Evolutionary conservation across 2,329 filamentous ascomycete genomes (phyloP), one percentile per base, ranked within the genome.

Genomic region (Colletotrichum ledebouriae): DNA sequence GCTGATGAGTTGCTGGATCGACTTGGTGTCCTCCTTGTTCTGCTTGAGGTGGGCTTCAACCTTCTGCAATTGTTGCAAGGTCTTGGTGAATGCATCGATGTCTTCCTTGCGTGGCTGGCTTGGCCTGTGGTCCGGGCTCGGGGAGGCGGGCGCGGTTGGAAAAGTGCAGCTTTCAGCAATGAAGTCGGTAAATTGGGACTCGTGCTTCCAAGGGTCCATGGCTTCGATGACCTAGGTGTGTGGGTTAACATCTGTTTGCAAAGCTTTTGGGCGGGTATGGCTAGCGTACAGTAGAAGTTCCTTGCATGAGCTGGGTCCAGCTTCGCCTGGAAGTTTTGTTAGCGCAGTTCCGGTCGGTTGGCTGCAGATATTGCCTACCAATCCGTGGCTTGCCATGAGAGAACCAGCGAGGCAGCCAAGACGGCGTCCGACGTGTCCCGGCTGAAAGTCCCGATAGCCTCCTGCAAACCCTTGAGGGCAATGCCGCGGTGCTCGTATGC

Each of bases 311-410:
- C 72, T 94, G 94, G 71, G 92, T 94, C 95, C 95, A 98, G 80
- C 91, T 92, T 78, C 91, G 91, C 92, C 94, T 97, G 77, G 73
- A 70, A 74, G 46, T 68, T 42, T 33, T 66, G 72, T 84, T 75
- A 84, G 81, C 75, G 73, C 44, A 66, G 73, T 70, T 62, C 63
- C 67, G 55, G 52, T 25, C 74, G 75, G 75, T 50, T 73, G 71
- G 73, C 63, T 73, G 73, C 74, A 77, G 73, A 46, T 76, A 83
- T 78, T 77, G 76, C 90, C 85, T 86, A 97, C 95, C 94, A 98
- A 83, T 98, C 95, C 69, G 91, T 96, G 63, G 94, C 93, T 82
- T 98, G 95, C 94, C 96, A 98, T 42, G 94, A 97, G 57, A 99
- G 86, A 55, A 98, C 87, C 50, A 98, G 89, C 29, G 95, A 98